These are phyloP conservation scores for Miamiensis avidus DNA, from an alignment of 169 alveolate genomes.

Conservation along the genomic window DNA sequence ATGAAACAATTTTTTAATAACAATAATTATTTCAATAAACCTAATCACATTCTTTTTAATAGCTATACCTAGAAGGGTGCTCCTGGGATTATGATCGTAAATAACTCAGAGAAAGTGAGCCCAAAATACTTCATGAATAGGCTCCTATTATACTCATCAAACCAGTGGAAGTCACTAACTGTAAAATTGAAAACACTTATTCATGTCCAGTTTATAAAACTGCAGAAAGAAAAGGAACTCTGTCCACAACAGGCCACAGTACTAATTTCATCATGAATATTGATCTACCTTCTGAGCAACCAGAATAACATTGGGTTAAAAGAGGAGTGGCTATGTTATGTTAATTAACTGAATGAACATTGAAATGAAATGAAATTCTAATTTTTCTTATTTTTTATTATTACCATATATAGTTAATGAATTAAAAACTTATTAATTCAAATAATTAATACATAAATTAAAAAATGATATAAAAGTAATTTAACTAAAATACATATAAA, in stretches of 20 bases:
- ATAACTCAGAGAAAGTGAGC: conserved; percentile 50
- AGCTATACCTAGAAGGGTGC: conserved; percentile 73
- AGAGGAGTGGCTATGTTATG: conserved; percentile 88
- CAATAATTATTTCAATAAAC: no score
- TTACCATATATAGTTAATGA: no score
- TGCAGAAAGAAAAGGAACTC: conserved; percentile 75
- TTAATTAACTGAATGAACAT: conserved; percentile 76
- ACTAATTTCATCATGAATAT: conserved; percentile 83
- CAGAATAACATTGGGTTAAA: conserved; percentile 79
- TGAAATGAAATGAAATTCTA: no score
- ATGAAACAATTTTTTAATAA: background rate
- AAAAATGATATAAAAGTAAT: no score
- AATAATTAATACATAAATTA: no score
- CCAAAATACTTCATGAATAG: conserved; percentile 55
- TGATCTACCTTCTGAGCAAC: conserved; percentile 59
- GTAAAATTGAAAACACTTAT: conserved; percentile 35
- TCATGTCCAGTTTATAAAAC: conserved; percentile 84
- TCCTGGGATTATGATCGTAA: conserved; percentile 67
- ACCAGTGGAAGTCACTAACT: conserved; percentile 57
- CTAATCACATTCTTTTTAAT: background rate
- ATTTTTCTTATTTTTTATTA: no score
- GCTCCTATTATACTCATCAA: conserved; percentile 75
- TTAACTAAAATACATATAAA: no score
- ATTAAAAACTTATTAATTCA: no score
- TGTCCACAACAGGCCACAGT: conserved; percentile 86